These are phyloP conservation scores for Plasmodium fragile DNA, from an alignment of 169 alveolate genomes.

Conservation along the genomic window DNA sequence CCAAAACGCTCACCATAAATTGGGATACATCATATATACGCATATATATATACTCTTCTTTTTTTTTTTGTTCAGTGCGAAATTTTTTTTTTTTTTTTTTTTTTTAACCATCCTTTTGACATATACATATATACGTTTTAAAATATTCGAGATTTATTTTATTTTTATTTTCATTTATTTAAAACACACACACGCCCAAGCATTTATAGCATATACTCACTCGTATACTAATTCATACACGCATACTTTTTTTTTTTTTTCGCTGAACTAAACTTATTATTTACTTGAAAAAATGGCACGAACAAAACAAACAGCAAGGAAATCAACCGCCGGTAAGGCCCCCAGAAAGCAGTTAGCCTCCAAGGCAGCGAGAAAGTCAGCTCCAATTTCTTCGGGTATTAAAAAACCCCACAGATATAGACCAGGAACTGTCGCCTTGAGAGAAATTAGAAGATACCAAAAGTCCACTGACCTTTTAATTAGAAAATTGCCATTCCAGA, in stretches of 20 bases:
- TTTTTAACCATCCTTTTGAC: neutral
- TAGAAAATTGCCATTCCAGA: slow-evolving; percentile 98
- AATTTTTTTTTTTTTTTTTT: slow-evolving; percentile 3
- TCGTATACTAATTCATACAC: neutral
- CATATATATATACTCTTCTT: neutral
- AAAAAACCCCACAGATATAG: slow-evolving; percentile 97
- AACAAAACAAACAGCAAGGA: slow-evolving; percentile 98
- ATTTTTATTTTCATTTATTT: neutral
- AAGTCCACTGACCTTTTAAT: slow-evolving; percentile 97
- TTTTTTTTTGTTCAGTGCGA: neutral
- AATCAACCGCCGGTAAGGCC: slow-evolving; percentile 97
- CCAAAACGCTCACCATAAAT: neutral
- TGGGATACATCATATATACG: neutral
- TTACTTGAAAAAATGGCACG: slow-evolving; percentile 92
- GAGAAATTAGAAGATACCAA: slow-evolving; percentile 98
- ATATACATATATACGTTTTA: neutral
- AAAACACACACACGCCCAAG: neutral
- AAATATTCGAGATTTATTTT: neutral
- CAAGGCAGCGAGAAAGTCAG: slow-evolving; percentile 97
- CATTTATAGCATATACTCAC: neutral
- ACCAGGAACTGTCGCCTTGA: slow-evolving; percentile 99
- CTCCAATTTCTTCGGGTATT: slow-evolving; percentile 93
- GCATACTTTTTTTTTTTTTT: neutral
- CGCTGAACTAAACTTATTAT: neutral
- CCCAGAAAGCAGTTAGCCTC: slow-evolving; percentile 97